These are phyloP conservation scores for Ogataea angusta DNA, from an alignment of 805 yeast genomes.

Conservation along the genomic window DNA sequence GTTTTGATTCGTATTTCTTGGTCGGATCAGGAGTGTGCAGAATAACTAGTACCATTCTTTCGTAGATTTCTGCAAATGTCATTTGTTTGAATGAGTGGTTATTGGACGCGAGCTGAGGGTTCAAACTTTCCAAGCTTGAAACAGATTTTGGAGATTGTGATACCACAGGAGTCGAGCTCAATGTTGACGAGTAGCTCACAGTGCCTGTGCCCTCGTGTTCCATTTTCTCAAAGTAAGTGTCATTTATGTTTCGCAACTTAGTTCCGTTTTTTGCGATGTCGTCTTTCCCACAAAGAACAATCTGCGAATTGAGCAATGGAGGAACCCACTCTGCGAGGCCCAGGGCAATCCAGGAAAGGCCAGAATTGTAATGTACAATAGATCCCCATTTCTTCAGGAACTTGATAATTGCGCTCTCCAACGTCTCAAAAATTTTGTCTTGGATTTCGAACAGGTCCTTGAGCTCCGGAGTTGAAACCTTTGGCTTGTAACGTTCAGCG, in stretches of 20 bases:
- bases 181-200: conserved; percentile 17
- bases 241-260: conserved; percentile 33
- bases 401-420: conserved; percentile 58
- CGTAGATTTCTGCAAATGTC: conserved; percentile 67
- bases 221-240: conserved; percentile 30
- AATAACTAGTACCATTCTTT: conserved; percentile 69
- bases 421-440: conserved; percentile 47
- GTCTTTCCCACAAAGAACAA: conserved; percentile 56
- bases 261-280: conserved; percentile 37
- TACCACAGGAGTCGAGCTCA: conserved; percentile 23
- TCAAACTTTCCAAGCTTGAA: conserved; percentile 24
- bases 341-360: conserved; percentile 83
- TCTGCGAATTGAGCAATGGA: conserved; percentile 50
- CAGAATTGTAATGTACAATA: conserved; percentile 72
- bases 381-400: conserved; percentile 79
- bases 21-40: conserved; percentile 65
- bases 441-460: conserved; percentile 42
- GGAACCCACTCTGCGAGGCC: conserved; percentile 90
- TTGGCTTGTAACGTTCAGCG: conserved; percentile 35
- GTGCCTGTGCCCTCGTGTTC: conserved; percentile 20
- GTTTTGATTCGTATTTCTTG: conserved; percentile 20
- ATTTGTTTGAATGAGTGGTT: conserved; percentile 34
- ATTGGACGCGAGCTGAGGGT: conserved; percentile 13
- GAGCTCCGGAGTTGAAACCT: conserved; percentile 27
- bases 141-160: conserved; percentile 27